A percentile compares a stretch with the other conserved stretches of the same genome.
Evolutionary conservation across 805 yeast species (phyloP).

Genomic region (Zygoascus ofunaensis): DNA sequence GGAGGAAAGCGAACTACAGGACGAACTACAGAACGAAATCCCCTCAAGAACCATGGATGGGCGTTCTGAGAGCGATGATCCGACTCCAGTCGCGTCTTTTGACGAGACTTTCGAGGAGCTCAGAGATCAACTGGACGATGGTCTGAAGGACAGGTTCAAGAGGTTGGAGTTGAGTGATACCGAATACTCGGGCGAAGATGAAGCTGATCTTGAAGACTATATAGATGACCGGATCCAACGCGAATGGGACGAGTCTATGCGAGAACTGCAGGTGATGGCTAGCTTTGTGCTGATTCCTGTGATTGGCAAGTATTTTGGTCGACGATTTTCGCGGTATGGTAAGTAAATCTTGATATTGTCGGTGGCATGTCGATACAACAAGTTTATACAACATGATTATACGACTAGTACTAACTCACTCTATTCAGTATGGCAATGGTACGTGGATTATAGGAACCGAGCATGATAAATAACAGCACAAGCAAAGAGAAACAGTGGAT

Average conservation of each 20-base stretch:
- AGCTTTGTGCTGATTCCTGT: conserved; percentile 52
- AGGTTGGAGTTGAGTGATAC: neutral
- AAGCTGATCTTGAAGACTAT: neutral
- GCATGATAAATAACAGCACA: too few relatives aligned
- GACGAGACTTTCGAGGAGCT: neutral
- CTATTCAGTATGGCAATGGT: conserved; percentile 9
- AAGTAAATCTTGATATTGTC: conserved; percentile 10
- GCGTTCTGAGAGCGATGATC: neutral
- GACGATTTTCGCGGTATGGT: conserved; percentile 39
- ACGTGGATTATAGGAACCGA: conserved; percentile 1
- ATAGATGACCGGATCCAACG: conserved; percentile 39
- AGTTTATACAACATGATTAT: neutral
- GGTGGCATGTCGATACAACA: neutral
- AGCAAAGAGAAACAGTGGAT: too few relatives aligned
- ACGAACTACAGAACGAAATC: too few relatives aligned
- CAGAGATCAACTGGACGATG: neutral
- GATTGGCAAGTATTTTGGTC: conserved; percentile 58
- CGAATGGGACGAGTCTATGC: conserved; percentile 66
- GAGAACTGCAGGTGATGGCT: conserved; percentile 47
- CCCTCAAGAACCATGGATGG: too few relatives aligned
- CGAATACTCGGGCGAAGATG: neutral
- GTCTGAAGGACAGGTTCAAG: too few relatives aligned
- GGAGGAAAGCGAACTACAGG: too few relatives aligned
- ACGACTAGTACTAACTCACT: neutral
- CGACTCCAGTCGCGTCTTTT: neutral